Conservation (phyloP, 306 rosid genomes). For the Albizia julibrissin region DNA sequence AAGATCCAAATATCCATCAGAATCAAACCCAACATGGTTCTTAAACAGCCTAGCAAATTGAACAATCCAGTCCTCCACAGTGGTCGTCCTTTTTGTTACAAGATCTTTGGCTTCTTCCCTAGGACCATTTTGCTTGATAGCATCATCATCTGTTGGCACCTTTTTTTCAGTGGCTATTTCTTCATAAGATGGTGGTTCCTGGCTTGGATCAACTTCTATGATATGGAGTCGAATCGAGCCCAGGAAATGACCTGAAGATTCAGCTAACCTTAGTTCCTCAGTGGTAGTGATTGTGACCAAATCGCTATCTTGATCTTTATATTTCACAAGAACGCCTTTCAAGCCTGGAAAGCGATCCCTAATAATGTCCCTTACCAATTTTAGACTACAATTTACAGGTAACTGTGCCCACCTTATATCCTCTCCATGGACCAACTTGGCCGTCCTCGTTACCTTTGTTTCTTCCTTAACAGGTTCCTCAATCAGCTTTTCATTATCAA, state of each 20-base stretch:
- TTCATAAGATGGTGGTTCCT: constrained; percentile 71
- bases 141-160: constrained; percentile 24
- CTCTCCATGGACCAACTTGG: constrained; percentile 85
- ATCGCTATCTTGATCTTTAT: constrained; percentile 85
- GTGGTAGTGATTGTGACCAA: constrained; percentile 81
- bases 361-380: constrained; percentile 61
- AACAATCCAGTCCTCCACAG: constrained; percentile 85
- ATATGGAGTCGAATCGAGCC: constrained; percentile 68
- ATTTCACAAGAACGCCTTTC: constrained; percentile 84
- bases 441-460: constrained; percentile 59
- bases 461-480: constrained; percentile 45
- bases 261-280: constrained; percentile 71
- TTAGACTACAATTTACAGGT: constrained; percentile 72
- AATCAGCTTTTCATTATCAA: constrained; percentile 40
- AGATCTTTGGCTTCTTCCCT: constrained; percentile 34
- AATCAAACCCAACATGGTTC: constrained; percentile 94
- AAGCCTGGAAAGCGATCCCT: constrained; percentile 71
- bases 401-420: constrained; percentile 88
- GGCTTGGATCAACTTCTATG: constrained; percentile 56
- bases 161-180: constrained; percentile 7
- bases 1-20: constrained; percentile 81
- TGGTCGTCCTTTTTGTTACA: constrained; percentile 34
- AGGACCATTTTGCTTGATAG: constrained; percentile 43
- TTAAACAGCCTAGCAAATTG: constrained; percentile 94
- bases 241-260: constrained; percentile 50